Conservation (phyloP, 768 basidiomycete species). For the Naganishia randhawae region DNA sequence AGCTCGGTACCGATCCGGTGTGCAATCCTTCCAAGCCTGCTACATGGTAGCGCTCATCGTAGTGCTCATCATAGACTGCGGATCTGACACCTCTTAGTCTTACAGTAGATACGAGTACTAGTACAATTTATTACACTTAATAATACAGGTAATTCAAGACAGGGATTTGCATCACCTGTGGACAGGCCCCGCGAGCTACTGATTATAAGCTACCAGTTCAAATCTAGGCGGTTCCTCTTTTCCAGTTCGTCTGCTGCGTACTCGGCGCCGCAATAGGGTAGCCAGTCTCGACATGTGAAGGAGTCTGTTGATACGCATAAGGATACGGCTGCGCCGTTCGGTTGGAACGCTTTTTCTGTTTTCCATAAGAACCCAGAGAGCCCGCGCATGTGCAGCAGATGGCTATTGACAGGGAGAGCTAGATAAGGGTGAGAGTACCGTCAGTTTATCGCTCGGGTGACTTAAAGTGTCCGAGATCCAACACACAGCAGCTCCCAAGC, state of each 20-base stretch:
- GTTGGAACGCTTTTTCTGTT: not conserved
- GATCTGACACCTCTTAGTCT: no score
- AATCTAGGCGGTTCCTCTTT: no score
- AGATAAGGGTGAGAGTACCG: not conserved
- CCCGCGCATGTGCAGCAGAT: conserved; percentile 20
- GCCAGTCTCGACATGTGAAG: not conserved
- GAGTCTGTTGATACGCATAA: not conserved
- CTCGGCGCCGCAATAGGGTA: not conserved
- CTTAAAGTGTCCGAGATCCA: not conserved
- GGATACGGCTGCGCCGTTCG: not conserved
- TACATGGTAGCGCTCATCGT: no score
- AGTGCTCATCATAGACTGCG: no score
- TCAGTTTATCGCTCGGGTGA: not conserved
- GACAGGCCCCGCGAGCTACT: no score
- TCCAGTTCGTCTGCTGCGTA: not conserved
- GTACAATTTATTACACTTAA: not conserved
- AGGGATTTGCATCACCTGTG: no score
- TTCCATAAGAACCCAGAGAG: conserved; percentile 14
- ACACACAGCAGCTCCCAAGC: conserved; percentile 24
- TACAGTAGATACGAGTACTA: no score
- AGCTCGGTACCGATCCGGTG: no score
- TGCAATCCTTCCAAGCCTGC: no score
- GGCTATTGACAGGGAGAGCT: conserved; percentile 11
- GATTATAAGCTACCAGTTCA: no score
- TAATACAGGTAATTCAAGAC: not conserved